These are phyloP conservation scores for Sphagnurus paluster DNA, from an alignment of 1,284 basidiomycete species.

Conservation along the genomic window DNA sequence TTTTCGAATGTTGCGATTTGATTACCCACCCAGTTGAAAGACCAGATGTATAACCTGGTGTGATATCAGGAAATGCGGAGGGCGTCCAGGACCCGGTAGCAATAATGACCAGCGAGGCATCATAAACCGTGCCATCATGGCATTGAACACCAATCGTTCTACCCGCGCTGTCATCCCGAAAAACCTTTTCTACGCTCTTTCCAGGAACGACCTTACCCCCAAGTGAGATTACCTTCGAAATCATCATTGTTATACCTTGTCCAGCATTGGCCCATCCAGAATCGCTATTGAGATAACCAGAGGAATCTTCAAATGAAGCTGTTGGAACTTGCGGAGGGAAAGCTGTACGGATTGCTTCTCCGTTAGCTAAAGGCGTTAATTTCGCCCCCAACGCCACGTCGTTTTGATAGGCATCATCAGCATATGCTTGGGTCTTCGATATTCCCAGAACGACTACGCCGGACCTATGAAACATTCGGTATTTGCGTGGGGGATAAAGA, in stretches of 20 bases:
- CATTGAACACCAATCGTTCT: conserved; percentile 65
- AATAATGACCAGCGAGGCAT: conserved; percentile 61
- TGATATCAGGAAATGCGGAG: conserved; percentile 66
- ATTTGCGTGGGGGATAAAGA: neutral
- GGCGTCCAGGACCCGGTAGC: conserved; percentile 85
- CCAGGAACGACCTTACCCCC: conserved; percentile 63
- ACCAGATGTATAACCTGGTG: conserved; percentile 45
- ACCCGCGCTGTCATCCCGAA: conserved; percentile 37
- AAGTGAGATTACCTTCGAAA: conserved; percentile 55
- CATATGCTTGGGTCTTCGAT: conserved; percentile 35
- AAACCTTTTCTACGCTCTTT: conserved; percentile 54
- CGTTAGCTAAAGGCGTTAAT: conserved; percentile 39
- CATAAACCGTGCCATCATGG: conserved; percentile 55
- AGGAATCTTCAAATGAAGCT: conserved; percentile 34
- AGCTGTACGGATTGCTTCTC: conserved; percentile 38
- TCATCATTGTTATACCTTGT: conserved; percentile 61
- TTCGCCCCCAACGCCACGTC: conserved; percentile 56
- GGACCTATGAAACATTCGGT: conserved; percentile 40
- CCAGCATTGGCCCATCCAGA: conserved; percentile 87
- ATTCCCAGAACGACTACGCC: conserved; percentile 59
- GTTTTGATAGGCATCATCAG: conserved; percentile 53
- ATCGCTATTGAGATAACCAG: conserved; percentile 72
- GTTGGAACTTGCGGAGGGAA: conserved; percentile 43
- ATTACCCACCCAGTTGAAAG: conserved; percentile 67
- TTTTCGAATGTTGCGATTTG: neutral